Percentiles rank a stretch among this genome's conserved stretches.
Conservation (phyloP, 495 filamentous ascomycete species). For the Penicillium salamii region DNA sequence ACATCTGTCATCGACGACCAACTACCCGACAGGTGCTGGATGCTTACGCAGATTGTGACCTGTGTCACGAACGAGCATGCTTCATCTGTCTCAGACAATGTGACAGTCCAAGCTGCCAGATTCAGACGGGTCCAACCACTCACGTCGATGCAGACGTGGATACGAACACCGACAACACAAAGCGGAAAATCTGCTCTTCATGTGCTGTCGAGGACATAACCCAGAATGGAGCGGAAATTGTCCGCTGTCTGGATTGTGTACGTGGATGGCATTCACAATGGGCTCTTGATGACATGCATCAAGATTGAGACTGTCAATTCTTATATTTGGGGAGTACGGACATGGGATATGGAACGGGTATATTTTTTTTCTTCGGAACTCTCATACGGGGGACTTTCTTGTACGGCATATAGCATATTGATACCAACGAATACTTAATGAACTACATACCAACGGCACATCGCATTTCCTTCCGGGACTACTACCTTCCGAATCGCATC, state of each 20-base stretch:
- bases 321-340: no score
- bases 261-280: constrained; percentile 13
- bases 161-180: no score
- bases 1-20: constrained; percentile 50
- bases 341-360: no score
- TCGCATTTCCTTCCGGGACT: no score
- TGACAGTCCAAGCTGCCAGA: constrained; percentile 27
- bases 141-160: no score
- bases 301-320: background rate
- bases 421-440: constrained; percentile 9
- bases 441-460: no score
- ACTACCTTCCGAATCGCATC: constrained; percentile 80
- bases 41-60: constrained; percentile 49
- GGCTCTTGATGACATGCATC: constrained; percentile 15
- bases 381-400: background rate
- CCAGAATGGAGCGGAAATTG: constrained; percentile 36
- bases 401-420: constrained; percentile 12
- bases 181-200: constrained; percentile 37
- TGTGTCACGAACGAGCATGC: constrained; percentile 47
- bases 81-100: constrained; percentile 54
- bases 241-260: constrained; percentile 41
- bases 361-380: no score
- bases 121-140: no score
- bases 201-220: constrained; percentile 45
- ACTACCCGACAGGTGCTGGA: constrained; percentile 46